These are phyloP conservation scores for Pyrenula massariospora DNA, from an alignment of 495 filamentous ascomycete genomes.

Conservation along the genomic window DNA sequence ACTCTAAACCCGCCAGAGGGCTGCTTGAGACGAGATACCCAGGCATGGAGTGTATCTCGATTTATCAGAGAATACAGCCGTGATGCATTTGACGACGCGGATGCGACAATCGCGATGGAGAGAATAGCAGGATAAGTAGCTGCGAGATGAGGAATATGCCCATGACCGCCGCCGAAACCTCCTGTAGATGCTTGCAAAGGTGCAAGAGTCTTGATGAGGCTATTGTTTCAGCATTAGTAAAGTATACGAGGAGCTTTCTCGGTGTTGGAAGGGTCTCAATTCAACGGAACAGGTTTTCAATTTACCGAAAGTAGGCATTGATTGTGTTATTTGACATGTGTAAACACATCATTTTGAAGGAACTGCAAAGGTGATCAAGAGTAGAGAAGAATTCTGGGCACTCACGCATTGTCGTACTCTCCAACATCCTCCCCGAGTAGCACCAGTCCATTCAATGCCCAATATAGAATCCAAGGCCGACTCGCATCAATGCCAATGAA, in stretches of 20 bases:
- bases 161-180: slow-evolving; percentile 89
- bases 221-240: slow-evolving; percentile 13
- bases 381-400: slow-evolving; percentile 5
- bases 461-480: slow-evolving; percentile 89
- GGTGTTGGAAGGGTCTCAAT: too few relatives aligned
- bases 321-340: too few relatives aligned
- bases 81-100: slow-evolving; percentile 16
- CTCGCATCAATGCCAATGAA: slow-evolving; percentile 69
- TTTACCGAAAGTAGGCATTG: too few relatives aligned
- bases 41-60: slow-evolving; percentile 72
- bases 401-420: slow-evolving; percentile 51
- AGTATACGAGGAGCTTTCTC: too few relatives aligned
- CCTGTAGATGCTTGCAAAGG: slow-evolving; percentile 73
- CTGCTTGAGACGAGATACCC: slow-evolving; percentile 76
- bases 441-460: slow-evolving; percentile 63
- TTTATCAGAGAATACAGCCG: slow-evolving; percentile 66
- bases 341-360: too few relatives aligned
- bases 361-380: too few relatives aligned
- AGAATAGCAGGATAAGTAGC: slow-evolving; percentile 78
- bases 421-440: slow-evolving; percentile 67
- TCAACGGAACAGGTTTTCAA: too few relatives aligned
- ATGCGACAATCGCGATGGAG: slow-evolving; percentile 64
- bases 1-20: slow-evolving; percentile 74
- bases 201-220: slow-evolving; percentile 56
- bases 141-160: slow-evolving; percentile 77